A percentile compares a stretch with the other conserved stretches of the same genome.
phyloP scores from a whole-genome alignment of 1,139 yeast genomes.

The Pichia sp. region DNA sequence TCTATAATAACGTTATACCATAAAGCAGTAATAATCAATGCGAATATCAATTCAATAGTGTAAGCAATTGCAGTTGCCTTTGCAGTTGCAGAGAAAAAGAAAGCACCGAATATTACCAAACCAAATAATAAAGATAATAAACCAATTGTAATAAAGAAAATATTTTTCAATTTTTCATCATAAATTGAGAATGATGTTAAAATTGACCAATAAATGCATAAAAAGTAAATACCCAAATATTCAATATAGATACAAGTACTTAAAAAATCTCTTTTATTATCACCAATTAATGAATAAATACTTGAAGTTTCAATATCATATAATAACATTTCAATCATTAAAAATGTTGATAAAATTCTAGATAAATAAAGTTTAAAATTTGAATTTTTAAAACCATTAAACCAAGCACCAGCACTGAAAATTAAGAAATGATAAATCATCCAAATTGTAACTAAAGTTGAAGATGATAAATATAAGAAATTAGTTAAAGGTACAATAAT shows the following conservation, averaged over 20 bases:
- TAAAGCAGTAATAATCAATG: conserved; percentile 18
- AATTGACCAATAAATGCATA: conserved; percentile 17
- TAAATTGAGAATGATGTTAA: conserved; percentile 15
- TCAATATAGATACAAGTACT: conserved; percentile 22
- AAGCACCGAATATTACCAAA: conserved; percentile 14
- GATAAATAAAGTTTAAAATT: conserved; percentile 13
- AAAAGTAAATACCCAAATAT: conserved; percentile 16
- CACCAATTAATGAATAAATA: conserved; percentile 24
- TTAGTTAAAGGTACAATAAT: conserved; percentile 18
- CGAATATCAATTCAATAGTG: conserved; percentile 17
- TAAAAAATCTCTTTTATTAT: conserved; percentile 17
- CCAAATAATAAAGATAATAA: conserved; percentile 12
- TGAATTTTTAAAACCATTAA: conserved; percentile 16
- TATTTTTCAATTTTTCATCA: conserved; percentile 14
- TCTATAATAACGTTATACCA: conserved; percentile 24
- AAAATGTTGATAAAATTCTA: conserved; percentile 15
- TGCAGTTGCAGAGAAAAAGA: conserved; percentile 13
- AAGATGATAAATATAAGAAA: conserved; percentile 17
- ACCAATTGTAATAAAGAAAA: conserved; percentile 15
- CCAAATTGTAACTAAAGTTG: conserved; percentile 26
- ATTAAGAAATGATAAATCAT: conserved; percentile 25
- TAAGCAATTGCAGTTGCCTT: conserved; percentile 20
- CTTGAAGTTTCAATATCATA: conserved; percentile 25
- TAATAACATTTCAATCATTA: conserved; percentile 23
- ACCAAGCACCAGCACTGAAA: conserved; percentile 25